phyloP scores from a whole-genome alignment of 192 early-diverging fungal species.

The Lobosporangium transversale region DNA sequence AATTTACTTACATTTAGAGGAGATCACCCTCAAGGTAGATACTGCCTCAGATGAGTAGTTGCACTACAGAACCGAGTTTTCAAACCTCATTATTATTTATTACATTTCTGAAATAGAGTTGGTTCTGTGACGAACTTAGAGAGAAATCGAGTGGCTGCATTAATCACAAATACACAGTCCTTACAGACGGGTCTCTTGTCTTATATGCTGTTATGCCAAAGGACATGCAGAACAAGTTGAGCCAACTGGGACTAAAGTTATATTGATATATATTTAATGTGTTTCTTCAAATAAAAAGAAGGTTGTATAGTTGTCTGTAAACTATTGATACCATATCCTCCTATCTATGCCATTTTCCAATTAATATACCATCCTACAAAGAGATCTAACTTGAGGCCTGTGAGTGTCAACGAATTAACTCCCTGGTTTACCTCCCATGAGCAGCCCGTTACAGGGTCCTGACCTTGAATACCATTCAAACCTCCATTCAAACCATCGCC shows the following conservation, averaged over 20 bases:
- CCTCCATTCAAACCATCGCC: slow-evolving; percentile 8
- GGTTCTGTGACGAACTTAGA: not conserved
- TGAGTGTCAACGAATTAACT: slow-evolving; percentile 24
- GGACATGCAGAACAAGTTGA: not conserved
- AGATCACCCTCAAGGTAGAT: slow-evolving; percentile 18
- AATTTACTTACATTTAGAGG: slow-evolving; percentile 23
- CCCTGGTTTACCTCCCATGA: slow-evolving; percentile 24
- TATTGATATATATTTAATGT: no score
- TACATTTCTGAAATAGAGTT: not conserved
- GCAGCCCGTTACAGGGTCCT: slow-evolving; percentile 15
- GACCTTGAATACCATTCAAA: slow-evolving; percentile 7
- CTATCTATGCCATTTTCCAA: slow-evolving; percentile 29
- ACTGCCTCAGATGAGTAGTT: no score
- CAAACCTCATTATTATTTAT: no score
- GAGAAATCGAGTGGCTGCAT: not conserved
- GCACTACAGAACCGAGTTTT: not conserved
- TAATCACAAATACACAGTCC: no score
- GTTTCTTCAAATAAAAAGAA: no score
- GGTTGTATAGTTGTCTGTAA: no score
- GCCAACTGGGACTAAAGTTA: not conserved
- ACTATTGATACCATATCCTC: no score
- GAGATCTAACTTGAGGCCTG: slow-evolving; percentile 32
- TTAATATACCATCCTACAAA: slow-evolving; percentile 27
- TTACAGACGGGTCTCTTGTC: not conserved
- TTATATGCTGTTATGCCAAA: not conserved